Evolutionary conservation across 1,139 yeast genomes (phyloP), one percentile per base, ranked within the genome.

Genomic region (Suhomyces bolitotheri): DNA sequence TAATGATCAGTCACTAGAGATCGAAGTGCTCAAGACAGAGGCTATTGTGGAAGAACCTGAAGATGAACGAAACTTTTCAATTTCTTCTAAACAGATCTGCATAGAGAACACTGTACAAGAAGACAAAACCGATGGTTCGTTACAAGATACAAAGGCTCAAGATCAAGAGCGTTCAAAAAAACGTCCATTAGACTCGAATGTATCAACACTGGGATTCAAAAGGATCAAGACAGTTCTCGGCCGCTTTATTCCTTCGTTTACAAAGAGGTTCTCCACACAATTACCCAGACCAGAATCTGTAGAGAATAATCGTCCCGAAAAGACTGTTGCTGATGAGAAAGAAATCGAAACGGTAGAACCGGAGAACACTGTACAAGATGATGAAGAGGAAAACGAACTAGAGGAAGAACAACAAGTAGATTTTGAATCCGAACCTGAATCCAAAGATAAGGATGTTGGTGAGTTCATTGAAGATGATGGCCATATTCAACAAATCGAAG

Each of bases 31-130:
- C 8, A 26, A 19, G 4, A 26, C 28, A 4, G 22, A 20, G 9
- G 34, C 26, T 8, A 9, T 29, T 4, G 33, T 28, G 3, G 23
- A 27, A 4, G 35, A 32, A 16, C 28, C 35, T 7, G 34, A 25
- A 13, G 27, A 22, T n/a, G n/a, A n/a, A n/a, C n/a, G n/a, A n/a
- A n/a, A n/a, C n/a, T n/a, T n/a, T n/a, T n/a, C n/a, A n/a, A n/a
- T n/a, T n/a, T n/a, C n/a, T n/a, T n/a, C n/a, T n/a, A n/a, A n/a
- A n/a, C n/a, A n/a, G n/a, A n/a, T n/a, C n/a, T n/a, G n/a, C n/a
- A n/a, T n/a, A n/a, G n/a, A n/a, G n/a, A n/a, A n/a, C n/a, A n/a
- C n/a, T n/a, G n/a, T n/a, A n/a, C n/a, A n/a, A n/a, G n/a, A n/a
- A n/a, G n/a, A n/a, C n/a, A n/a, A n/a, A n/a, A n/a, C n/a, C n/a